Conservation (phyloP, 2,329 filamentous ascomycete species). For the Monascus ruber region DNA sequence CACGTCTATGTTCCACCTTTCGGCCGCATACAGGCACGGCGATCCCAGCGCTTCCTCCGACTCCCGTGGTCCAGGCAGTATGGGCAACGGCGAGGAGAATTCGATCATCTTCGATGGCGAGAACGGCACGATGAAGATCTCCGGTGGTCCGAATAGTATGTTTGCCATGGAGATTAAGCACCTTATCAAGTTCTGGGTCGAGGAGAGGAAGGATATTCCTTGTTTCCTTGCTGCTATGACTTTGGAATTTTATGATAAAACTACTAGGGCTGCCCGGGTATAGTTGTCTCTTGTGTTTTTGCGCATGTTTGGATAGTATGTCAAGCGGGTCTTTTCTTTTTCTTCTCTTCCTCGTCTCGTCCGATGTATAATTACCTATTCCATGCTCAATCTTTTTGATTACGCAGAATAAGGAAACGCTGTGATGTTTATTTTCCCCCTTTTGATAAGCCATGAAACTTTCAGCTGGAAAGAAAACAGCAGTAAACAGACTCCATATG, state of each 20-base stretch:
- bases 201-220: constrained; percentile 85
- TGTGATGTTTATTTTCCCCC: too few relatives aligned
- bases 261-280: constrained; percentile 29
- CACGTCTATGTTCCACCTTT: constrained; percentile 72
- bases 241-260: constrained; percentile 76
- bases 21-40: constrained; percentile 34
- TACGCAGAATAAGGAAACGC: not conserved
- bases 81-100: constrained; percentile 41
- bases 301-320: not conserved
- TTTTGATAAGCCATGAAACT: too few relatives aligned
- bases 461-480: too few relatives aligned
- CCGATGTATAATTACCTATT: constrained; percentile 3
- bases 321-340: too few relatives aligned
- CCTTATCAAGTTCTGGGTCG: constrained; percentile 90
- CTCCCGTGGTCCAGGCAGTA: constrained; percentile 28
- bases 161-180: constrained; percentile 79
- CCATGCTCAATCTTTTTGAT: not conserved
- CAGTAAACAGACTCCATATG: too few relatives aligned
- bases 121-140: constrained; percentile 95
- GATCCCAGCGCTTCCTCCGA: constrained; percentile 50
- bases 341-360: constrained; percentile 2
- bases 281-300: constrained; percentile 7
- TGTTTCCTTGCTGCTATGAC: constrained; percentile 87
- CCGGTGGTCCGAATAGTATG: constrained; percentile 71
- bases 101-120: constrained; percentile 79